Evolutionary conservation across 805 yeast species (phyloP).

Genomic region (Kluyveromyces wickerhamii): DNA sequence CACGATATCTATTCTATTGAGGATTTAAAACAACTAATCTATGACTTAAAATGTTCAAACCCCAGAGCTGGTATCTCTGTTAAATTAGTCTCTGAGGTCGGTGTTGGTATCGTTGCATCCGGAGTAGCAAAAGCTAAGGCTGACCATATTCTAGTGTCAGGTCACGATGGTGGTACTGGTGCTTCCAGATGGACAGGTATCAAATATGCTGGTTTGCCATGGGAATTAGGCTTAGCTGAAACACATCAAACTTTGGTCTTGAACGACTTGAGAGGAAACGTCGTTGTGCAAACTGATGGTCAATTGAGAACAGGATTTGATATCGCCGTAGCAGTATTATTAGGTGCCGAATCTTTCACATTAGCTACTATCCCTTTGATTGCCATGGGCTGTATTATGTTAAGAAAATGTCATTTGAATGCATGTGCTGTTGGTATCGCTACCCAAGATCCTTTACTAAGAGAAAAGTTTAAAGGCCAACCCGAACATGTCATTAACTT

Average conservation of each 20-base stretch:
- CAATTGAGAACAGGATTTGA: conserved; percentile 96
- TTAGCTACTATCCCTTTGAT: conserved; percentile 95
- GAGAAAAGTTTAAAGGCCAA: conserved; percentile 89
- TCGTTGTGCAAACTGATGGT: conserved; percentile 96
- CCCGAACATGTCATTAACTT: conserved; percentile 98
- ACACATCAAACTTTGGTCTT: conserved; percentile 95
- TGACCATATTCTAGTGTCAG: conserved; percentile 89
- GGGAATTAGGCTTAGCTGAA: conserved; percentile 98
- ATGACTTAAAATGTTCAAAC: conserved; percentile 92
- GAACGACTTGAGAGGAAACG: conserved; percentile 93
- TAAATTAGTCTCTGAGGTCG: conserved; percentile 94
- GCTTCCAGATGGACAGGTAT: conserved; percentile 97
- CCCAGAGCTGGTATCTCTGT: conserved; percentile 97
- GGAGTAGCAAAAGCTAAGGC: conserved; percentile 99
- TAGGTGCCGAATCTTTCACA: conserved; percentile 99
- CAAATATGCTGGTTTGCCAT: conserved; percentile 94
- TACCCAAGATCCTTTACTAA: conserved; percentile 90
- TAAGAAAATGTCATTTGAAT: conserved; percentile 89
- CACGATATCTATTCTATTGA: conserved; percentile 98
- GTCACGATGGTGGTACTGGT: conserved; percentile 99
- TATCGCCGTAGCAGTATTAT: conserved; percentile 88
- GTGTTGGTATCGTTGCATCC: conserved; percentile 97
- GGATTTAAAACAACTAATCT: conserved; percentile 92
- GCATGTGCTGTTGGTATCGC: conserved; percentile 99
- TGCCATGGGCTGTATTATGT: conserved; percentile 95